Evolutionary conservation across 495 filamentous ascomycete genomes (phyloP).

Genomic region (Tuber calosporum): DNA sequence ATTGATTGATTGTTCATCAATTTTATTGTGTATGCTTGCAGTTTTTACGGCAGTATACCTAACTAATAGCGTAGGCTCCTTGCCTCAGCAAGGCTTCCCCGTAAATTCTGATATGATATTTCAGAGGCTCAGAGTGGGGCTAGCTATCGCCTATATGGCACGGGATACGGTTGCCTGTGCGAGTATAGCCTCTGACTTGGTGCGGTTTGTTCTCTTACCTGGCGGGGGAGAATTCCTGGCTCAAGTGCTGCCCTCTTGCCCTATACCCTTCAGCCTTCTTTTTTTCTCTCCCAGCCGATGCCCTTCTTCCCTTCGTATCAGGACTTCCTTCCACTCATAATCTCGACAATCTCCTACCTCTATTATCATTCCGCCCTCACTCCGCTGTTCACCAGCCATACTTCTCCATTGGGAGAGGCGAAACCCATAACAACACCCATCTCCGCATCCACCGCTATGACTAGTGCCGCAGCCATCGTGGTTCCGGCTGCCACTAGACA

Average conservation of each 20-base stretch:
- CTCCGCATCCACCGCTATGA: constrained; percentile 21
- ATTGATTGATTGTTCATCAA: too few relatives aligned
- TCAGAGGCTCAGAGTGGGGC: neutral
- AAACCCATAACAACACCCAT: neutral
- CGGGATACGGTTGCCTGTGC: neutral
- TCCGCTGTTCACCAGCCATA: neutral
- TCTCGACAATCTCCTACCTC: neutral
- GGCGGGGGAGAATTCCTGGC: neutral
- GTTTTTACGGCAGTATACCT: neutral
- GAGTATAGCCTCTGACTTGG: neutral
- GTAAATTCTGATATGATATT: neutral
- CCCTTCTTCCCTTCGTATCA: neutral
- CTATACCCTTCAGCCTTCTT: neutral
- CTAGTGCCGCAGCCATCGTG: constrained; percentile 54
- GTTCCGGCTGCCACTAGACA: constrained; percentile 84
- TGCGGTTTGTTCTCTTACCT: neutral
- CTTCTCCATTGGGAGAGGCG: neutral
- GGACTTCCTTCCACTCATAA: neutral
- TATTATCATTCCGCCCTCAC: neutral
- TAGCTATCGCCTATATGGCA: neutral
- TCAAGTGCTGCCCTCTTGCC: neutral
- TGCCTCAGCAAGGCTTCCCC: neutral
- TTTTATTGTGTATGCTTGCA: neutral
- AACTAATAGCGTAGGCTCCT: neutral
- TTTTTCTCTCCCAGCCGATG: neutral